Evolutionary conservation across 2,329 filamentous ascomycete species (phyloP).

Genomic region (Colletotrichum eremochloae): DNA sequence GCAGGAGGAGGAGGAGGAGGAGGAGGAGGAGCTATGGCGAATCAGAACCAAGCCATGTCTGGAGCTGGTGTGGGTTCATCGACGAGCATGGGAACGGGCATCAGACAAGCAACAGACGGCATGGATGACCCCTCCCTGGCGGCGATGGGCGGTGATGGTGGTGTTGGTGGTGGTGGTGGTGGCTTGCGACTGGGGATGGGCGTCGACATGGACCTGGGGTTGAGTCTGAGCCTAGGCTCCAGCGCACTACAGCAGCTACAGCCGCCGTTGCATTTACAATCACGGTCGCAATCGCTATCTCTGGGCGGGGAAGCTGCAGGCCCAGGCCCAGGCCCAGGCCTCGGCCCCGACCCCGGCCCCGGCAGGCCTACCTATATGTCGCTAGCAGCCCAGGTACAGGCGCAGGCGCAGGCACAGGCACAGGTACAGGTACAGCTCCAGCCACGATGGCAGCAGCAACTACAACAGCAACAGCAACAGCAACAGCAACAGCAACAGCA

Average conservation of each 20-base stretch:
- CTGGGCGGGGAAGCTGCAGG: slow-evolving; percentile 28
- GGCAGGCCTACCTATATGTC: too few species aligned
- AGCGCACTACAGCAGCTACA: slow-evolving; percentile 19
- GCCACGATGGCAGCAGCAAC: slow-evolving; percentile 8
- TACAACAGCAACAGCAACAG: background rate
- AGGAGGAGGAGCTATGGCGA: background rate
- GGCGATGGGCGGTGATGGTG: background rate
- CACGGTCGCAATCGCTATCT: slow-evolving; percentile 24
- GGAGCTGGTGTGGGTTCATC: slow-evolving; percentile 10
- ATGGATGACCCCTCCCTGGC: slow-evolving; percentile 14
- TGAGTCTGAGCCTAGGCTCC: background rate
- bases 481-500: background rate
- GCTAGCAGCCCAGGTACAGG: too few species aligned
- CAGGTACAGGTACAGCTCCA: background rate
- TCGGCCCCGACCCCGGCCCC: too few species aligned
- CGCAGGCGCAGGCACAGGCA: slow-evolving; percentile 30
- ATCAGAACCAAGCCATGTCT: background rate
- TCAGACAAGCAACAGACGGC: slow-evolving; percentile 14
- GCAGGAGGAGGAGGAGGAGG: too few species aligned
- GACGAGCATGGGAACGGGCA: slow-evolving; percentile 11
- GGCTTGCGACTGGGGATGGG: slow-evolving; percentile 10
- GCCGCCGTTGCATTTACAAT: slow-evolving; percentile 37
- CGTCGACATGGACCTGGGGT: slow-evolving; percentile 13
- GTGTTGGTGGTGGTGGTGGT: background rate
- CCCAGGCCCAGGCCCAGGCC: slow-evolving; percentile 35